These are phyloP conservation scores for Osmozyma mogii DNA, from an alignment of 805 yeast genomes.

Conservation along the genomic window DNA sequence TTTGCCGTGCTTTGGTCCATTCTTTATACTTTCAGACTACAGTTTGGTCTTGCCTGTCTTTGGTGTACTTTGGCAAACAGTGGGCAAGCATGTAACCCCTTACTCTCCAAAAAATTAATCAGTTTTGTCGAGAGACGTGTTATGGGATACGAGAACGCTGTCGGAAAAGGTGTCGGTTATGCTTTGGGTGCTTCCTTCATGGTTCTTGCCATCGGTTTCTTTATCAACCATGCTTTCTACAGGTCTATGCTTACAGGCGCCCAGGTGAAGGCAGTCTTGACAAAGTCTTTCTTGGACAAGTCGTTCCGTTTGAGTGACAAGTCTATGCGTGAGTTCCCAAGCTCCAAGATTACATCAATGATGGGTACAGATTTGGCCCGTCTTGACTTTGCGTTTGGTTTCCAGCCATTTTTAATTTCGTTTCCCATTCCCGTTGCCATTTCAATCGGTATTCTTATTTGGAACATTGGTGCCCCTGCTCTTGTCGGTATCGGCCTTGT, in stretches of 20 bases:
- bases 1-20: slow-evolving; percentile 16
- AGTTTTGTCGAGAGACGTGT: slow-evolving; percentile 23
- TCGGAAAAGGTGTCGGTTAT: slow-evolving; percentile 35
- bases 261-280: slow-evolving; percentile 60
- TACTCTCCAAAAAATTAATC: slow-evolving; percentile 31
- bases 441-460: slow-evolving; percentile 54
- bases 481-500: slow-evolving; percentile 60
- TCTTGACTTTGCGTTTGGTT: slow-evolving; percentile 67
- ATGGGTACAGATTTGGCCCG: slow-evolving; percentile 79
- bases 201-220: slow-evolving; percentile 21
- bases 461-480: slow-evolving; percentile 66
- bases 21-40: slow-evolving; percentile 23
- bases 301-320: slow-evolving; percentile 52
- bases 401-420: slow-evolving; percentile 54
- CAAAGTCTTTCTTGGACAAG: slow-evolving; percentile 63
- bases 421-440: slow-evolving; percentile 60
- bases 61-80: slow-evolving; percentile 18
- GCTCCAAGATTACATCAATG: slow-evolving; percentile 66
- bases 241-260: slow-evolving; percentile 59
- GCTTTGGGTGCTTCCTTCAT: slow-evolving; percentile 30
- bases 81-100: slow-evolving; percentile 24
- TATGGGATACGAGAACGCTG: slow-evolving; percentile 14
- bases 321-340: slow-evolving; percentile 53
- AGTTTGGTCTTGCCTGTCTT: slow-evolving; percentile 16
- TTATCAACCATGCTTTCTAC: slow-evolving; percentile 58